Percentiles rank a stretch among this genome's conserved stretches.
Evolutionary conservation across 2,329 filamentous ascomycete genomes (phyloP).

Genomic region (Microthyrium microscopicum): DNA sequence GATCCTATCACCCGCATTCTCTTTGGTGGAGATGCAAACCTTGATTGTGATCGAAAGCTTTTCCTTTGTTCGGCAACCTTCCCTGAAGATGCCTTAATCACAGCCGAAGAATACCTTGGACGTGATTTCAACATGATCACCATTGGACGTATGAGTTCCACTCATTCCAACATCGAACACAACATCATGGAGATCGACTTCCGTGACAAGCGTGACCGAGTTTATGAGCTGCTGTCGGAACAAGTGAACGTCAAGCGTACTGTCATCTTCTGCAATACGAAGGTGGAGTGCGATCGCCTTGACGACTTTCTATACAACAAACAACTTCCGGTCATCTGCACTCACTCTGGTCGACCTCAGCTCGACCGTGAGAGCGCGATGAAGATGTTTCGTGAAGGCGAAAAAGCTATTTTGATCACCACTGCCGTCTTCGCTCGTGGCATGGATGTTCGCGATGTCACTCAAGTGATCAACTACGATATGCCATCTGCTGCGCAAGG

Average conservation of each 20-base stretch:
- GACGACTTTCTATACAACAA: constrained; percentile 79
- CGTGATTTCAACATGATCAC: constrained; percentile 62
- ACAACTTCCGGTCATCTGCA: constrained; percentile 66
- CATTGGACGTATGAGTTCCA: constrained; percentile 73
- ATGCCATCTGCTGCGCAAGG: constrained; percentile 54
- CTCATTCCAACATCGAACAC: constrained; percentile 71
- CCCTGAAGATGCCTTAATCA: constrained; percentile 56
- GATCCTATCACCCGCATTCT: constrained; percentile 61
- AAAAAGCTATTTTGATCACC: constrained; percentile 63
- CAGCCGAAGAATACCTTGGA: constrained; percentile 63
- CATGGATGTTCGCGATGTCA: constrained; percentile 71
- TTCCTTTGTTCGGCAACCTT: constrained; percentile 95
- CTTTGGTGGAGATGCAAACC: constrained; percentile 61
- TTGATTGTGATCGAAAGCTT: constrained; percentile 50
- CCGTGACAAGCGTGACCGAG: constrained; percentile 48
- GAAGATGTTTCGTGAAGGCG: constrained; percentile 54
- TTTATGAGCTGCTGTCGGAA: constrained; percentile 56
- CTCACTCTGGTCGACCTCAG: constrained; percentile 77
- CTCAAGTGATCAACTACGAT: constrained; percentile 89
- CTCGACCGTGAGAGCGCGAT: constrained; percentile 82
- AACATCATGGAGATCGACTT: constrained; percentile 50
- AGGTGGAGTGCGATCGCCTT: constrained; percentile 59
- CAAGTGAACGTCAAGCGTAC: constrained; percentile 54
- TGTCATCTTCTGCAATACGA: constrained; percentile 79
- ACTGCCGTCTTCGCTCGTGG: constrained; percentile 80